These are phyloP conservation scores for Ascochyta rabiei DNA, from an alignment of 2,329 filamentous ascomycete genomes.

Conservation along the genomic window DNA sequence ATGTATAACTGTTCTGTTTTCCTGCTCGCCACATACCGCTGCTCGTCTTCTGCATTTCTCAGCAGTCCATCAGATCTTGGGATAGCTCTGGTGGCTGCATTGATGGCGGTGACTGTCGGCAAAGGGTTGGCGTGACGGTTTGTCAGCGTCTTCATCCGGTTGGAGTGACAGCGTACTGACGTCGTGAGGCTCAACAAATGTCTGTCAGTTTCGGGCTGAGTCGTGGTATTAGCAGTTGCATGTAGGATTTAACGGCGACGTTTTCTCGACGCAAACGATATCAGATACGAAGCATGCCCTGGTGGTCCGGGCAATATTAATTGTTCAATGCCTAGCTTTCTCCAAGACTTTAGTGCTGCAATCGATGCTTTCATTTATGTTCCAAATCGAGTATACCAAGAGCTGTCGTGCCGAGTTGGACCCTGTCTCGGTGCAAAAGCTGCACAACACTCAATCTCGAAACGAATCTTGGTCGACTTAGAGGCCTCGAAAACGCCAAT, in stretches of 20 bases:
- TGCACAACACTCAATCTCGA: constrained; percentile 8
- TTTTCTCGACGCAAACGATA: too few species aligned
- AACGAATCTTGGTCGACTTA: constrained; percentile 8
- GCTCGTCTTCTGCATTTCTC: constrained; percentile 3
- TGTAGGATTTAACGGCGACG: too few species aligned
- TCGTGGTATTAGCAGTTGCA: neutral
- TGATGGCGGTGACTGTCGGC: constrained; percentile 4
- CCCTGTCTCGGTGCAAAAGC: neutral
- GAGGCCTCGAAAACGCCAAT: constrained; percentile 22
- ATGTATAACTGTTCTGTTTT: neutral
- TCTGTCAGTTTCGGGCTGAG: neutral
- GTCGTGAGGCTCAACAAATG: neutral
- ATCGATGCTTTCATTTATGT: constrained; percentile 24
- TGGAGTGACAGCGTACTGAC: neutral
- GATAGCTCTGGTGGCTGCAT: neutral
- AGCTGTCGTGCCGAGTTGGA: constrained; percentile 3
- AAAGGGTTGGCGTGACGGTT: constrained; percentile 1
- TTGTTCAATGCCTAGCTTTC: constrained; percentile 4
- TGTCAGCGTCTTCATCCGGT: neutral
- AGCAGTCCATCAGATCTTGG: neutral
- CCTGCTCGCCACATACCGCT: too few species aligned
- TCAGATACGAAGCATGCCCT: too few species aligned
- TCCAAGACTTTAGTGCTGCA: constrained; percentile 39
- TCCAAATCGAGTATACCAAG: constrained; percentile 29
- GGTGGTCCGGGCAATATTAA: too few species aligned